phyloP scores from a whole-genome alignment of 306 rosid genomes.

The Fagus crenata region DNA sequence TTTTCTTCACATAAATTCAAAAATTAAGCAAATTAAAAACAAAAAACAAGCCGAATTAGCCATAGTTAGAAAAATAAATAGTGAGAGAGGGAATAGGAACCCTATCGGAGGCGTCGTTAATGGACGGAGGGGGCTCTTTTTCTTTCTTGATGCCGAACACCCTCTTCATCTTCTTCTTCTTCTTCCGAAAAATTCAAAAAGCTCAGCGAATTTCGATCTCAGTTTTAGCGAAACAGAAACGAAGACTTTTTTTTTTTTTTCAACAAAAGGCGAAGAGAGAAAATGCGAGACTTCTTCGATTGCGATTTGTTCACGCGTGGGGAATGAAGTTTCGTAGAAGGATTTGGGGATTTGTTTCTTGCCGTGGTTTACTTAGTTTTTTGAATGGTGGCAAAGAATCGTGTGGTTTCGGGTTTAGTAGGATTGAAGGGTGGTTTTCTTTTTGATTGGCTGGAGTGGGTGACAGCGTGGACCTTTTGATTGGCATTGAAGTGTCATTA shows the following conservation, averaged over 20 bases:
- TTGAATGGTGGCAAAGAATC: no score
- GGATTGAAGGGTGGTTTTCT: no score
- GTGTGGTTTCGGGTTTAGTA: no score
- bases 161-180: slow-evolving; percentile 60
- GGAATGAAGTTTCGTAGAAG: no score
- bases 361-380: no score
- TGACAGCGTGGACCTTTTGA: no score
- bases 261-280: no score
- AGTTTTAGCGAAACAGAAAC: neutral
- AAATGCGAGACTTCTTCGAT: no score
- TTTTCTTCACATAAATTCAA: neutral
- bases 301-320: no score
- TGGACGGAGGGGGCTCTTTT: slow-evolving; percentile 85
- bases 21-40: neutral
- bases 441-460: no score
- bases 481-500: no score
- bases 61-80: neutral
- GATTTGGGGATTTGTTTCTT: no score
- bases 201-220: neutral
- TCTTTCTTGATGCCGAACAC: slow-evolving; percentile 85
- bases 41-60: neutral
- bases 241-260: neutral
- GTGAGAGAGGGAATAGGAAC: slow-evolving; percentile 32
- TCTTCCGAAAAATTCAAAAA: neutral
- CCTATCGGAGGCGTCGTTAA: slow-evolving; percentile 80